Evolutionary conservation across 345 rosid genomes (phyloP).

Genomic region (Chamaenerion angustifolium): DNA sequence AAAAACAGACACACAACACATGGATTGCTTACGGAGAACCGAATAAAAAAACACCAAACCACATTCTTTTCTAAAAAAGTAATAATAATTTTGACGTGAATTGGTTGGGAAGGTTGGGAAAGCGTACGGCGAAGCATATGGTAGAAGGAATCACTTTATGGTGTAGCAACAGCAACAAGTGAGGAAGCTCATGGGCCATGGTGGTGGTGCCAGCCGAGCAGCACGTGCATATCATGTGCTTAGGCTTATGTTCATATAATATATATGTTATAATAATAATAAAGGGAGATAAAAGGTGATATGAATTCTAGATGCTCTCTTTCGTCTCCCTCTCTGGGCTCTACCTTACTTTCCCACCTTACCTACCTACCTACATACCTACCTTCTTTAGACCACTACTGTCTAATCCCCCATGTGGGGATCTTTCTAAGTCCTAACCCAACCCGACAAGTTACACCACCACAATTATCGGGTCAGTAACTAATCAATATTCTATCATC

Average conservation of each 20-base stretch:
- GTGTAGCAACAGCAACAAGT: not conserved
- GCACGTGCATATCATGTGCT: conserved; percentile 45
- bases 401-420: conserved; percentile 1
- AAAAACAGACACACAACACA: no score
- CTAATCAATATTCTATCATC: no score
- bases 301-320: no score
- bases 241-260: no score
- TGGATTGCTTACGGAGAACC: no score
- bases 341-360: not conserved
- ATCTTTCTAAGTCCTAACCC: not conserved
- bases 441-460: no score
- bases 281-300: not conserved
- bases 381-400: not conserved
- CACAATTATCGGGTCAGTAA: no score
- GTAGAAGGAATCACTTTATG: not conserved
- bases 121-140: not conserved
- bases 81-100: conserved; percentile 9
- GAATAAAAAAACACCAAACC: no score
- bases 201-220: conserved; percentile 11
- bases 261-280: no score
- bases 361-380: not conserved
- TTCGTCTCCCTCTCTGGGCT: no score
- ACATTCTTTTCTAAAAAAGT: no score
- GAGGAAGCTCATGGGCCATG: no score
- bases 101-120: conserved; percentile 10